Base-by-base conservation (phyloP, 129 eudicot genomes). In the Escallonia herrerae region DNA sequence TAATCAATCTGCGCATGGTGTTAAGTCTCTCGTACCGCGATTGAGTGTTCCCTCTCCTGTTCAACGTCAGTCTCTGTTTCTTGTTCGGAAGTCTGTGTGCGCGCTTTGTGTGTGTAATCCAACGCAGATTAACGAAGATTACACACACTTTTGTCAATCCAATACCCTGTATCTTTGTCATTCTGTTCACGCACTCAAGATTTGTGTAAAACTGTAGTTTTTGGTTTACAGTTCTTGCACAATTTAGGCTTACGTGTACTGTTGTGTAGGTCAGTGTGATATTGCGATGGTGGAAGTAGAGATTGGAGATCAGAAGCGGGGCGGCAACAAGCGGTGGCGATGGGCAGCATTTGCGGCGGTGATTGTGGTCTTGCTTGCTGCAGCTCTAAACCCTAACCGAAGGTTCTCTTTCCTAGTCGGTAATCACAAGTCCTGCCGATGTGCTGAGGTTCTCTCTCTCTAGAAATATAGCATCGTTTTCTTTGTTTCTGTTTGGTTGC, bases 231-330 rank as follows among this genome's bases (percentile, higher is more conserved):
- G 55, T 40, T 70, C 54, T 71, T 70, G 74, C 48, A 22, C 5
- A 39, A 39, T 64, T 63, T 37, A 43, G 65, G 3, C 33, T 0
- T 22, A 22, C 33, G 33, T 33, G 44, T 59, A 71, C 43, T 72
- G 56, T 57, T 72, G 54, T 49, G 58, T 39, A 33, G 6, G 2
- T 13, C 9, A 37, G 10, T 67, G 13, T 43, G 9, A 6, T 68
- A 49, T 47, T 15, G 71, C 47, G 63, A 86, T 86, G 89, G 97
- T 81, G 80, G 85, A 84, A 74, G 73, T 60, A 14, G 64, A 38
- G 63, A 53, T 43, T n/a, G 33, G 41, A 40, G 75, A 68, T 22
- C 57, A 65, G 72, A 79, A 77, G 12, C 52, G 43, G 60, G 48
- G 56, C 13, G 67, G 63, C 22, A 71, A 64, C 58, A 70, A 72